Base-by-base conservation (phyloP, 139 green algal species). In the Chlamydomonas applanata region DNA sequence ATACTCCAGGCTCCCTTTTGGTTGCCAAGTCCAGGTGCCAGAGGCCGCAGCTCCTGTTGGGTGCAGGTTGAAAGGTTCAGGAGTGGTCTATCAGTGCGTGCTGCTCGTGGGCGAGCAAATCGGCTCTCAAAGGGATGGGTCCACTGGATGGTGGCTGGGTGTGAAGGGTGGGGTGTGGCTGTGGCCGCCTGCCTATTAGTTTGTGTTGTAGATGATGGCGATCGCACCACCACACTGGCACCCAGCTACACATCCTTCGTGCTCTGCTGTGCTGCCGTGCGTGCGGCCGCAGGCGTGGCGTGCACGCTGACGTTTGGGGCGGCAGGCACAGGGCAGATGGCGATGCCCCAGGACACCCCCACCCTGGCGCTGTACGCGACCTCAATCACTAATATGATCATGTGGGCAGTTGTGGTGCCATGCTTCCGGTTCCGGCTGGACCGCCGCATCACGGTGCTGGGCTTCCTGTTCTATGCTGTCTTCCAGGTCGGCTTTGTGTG, bases 371-470 rank as follows among this genome's bases (percentile, higher is more conserved):
- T 81, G 67, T 79, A 77, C 44, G 69, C 69, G 34, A 83, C 78
- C 65, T 69, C 60, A 32, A 36, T 63, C 9, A 61, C 40, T 24
- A 84, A 81, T 54, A 71, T 87, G 32, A 22, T 78, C 33, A 76
- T 81, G 72, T 83, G 74, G 56, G 62, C 76, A 22, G 27, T 87
- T n/a, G 27, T 76, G 20, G 68, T 87, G 45, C 84, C 84, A 27
- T 45, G 83, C 25, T 4, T 80, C 25, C 60, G 70, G 40, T 89
- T 79, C 63, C 29, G 45, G 0, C 81, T 89, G n/a, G 76, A 45
- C 4, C 65, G 44, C 16, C 45, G 49, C 27, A 73, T 79, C n/a
- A 74, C 75, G 1, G 3, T 71, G 0, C 53, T 75, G 13, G 71
- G 75, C 34, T 63, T 83, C 27, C 22, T n/a, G 4, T 80, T 79